Conservation (phyloP, 768 basidiomycete genomes). For the Xanthoconium purpureum region DNA sequence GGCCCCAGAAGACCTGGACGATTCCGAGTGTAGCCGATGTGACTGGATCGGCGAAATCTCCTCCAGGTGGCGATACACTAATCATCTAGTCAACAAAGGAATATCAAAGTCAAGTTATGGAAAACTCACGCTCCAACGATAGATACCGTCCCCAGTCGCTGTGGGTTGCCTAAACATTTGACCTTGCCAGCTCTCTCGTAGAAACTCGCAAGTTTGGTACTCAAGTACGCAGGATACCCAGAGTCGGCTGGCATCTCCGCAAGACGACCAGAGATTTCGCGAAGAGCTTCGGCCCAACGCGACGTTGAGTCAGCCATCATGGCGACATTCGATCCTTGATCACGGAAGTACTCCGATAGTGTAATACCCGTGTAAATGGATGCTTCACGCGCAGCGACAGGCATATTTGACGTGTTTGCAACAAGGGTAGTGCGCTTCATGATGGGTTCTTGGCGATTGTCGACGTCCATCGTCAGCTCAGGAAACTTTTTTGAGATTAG, state of each 20-base stretch:
- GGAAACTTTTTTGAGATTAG: conserved; percentile 58
- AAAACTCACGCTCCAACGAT: conserved; percentile 94
- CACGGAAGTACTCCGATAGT: conserved; percentile 98
- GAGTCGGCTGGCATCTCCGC: conserved; percentile 99
- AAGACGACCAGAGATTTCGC: conserved; percentile 98
- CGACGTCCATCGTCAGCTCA: conserved; percentile 87
- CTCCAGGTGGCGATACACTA: conserved; percentile 97
- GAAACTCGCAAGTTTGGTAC: conserved; percentile 94
- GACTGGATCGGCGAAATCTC: conserved; percentile 99
- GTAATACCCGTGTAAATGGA: conserved; percentile 99
- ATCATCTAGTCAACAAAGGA: conserved; percentile 8
- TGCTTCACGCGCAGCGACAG: conserved; percentile 97
- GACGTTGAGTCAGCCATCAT: conserved; percentile 99
- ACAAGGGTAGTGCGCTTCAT: conserved; percentile 99
- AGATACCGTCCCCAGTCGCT: conserved; percentile 88
- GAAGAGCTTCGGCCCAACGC: conserved; percentile 98
- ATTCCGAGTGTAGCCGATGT: conserved; percentile 97
- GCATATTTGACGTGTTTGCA: conserved; percentile 99
- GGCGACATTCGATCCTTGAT: conserved; percentile 94
- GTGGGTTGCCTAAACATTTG: conserved; percentile 84
- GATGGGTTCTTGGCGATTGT: conserved; percentile 94
- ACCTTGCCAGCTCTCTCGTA: conserved; percentile 99
- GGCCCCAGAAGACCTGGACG: conserved; percentile 99
- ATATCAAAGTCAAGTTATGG: not conserved
- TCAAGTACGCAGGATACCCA: conserved; percentile 96